Evolutionary conservation across 306 rosid genomes (phyloP).

Genomic region (Lablab purpureus): DNA sequence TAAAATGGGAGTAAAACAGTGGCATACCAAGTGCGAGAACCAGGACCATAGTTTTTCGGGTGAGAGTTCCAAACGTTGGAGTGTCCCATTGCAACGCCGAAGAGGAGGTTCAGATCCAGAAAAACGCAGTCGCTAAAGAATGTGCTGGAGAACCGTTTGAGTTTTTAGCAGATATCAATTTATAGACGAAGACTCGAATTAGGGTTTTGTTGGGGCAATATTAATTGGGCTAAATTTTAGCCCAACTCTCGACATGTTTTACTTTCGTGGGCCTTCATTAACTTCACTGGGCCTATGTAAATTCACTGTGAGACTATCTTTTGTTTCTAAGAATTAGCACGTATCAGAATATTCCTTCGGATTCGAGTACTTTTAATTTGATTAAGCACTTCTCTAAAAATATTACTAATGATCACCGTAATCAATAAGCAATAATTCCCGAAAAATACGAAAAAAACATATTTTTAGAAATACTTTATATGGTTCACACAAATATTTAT

Average conservation of each 20-base stretch:
- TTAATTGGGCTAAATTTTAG: constrained; percentile 5
- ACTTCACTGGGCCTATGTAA: neutral
- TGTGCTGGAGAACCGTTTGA: neutral
- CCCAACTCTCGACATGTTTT: neutral
- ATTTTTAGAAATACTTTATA: neutral
- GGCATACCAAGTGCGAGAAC: constrained; percentile 87
- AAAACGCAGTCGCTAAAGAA: constrained; percentile 6
- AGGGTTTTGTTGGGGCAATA: constrained; percentile 34
- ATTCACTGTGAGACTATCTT: neutral
- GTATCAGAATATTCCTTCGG: neutral
- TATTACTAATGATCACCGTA: neutral
- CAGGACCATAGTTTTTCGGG: constrained; percentile 96
- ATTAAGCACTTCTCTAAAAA: neutral
- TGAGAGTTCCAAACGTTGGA: constrained; percentile 96
- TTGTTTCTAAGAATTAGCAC: neutral
- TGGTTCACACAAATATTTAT: too few species aligned
- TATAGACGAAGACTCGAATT: constrained; percentile 20
- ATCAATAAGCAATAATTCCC: too few species aligned
- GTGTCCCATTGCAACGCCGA: constrained; percentile 73
- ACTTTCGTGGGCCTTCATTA: neutral
- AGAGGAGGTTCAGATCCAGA: neutral
- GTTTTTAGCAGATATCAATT: neutral
- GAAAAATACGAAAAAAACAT: neutral
- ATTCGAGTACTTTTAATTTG: neutral
- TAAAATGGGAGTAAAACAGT: neutral